Evolutionary conservation across 2,329 filamentous ascomycete species (phyloP).

Genomic region (Aureobasidium musti): DNA sequence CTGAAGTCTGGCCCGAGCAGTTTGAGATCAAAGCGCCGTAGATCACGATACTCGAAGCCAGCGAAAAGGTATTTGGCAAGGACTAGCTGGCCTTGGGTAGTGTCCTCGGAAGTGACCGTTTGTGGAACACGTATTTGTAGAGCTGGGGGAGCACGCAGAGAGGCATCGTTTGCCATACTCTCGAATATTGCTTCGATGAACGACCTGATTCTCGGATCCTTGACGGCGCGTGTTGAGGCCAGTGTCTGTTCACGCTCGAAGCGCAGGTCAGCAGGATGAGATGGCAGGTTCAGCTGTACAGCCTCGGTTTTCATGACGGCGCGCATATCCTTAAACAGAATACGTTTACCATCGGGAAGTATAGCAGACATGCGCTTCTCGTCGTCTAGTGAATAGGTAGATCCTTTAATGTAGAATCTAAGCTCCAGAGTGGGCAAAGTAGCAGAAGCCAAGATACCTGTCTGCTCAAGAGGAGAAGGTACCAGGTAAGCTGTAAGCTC

Average conservation of each 20-base stretch:
- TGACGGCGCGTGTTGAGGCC: background rate
- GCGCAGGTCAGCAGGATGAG: slow-evolving; percentile 25
- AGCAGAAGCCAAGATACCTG: background rate
- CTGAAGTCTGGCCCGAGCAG: background rate
- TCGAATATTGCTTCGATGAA: slow-evolving; percentile 25
- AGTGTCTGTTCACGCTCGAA: slow-evolving; percentile 9
- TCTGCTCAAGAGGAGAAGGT: slow-evolving; percentile 24
- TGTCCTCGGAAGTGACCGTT: too few relatives aligned
- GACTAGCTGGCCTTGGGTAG: background rate
- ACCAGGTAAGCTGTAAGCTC: slow-evolving; percentile 27
- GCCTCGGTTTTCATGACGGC: slow-evolving; percentile 16
- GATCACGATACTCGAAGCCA: slow-evolving; percentile 28
- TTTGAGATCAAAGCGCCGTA: background rate
- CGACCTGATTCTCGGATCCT: background rate
- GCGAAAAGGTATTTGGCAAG: slow-evolving; percentile 29
- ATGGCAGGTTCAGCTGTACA: slow-evolving; percentile 22
- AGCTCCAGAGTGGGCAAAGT: slow-evolving; percentile 18
- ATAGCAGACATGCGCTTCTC: background rate
- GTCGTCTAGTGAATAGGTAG: too few relatives aligned
- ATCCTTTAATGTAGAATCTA: slow-evolving; percentile 10
- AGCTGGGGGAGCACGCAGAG: slow-evolving; percentile 24
- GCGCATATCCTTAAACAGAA: slow-evolving; percentile 10
- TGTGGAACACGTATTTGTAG: slow-evolving; percentile 12
- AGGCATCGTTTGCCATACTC: slow-evolving; percentile 9
- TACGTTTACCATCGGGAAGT: background rate